Evolutionary conservation across 129 eudicot species (phyloP).

Genomic region (Apium graveolens): DNA sequence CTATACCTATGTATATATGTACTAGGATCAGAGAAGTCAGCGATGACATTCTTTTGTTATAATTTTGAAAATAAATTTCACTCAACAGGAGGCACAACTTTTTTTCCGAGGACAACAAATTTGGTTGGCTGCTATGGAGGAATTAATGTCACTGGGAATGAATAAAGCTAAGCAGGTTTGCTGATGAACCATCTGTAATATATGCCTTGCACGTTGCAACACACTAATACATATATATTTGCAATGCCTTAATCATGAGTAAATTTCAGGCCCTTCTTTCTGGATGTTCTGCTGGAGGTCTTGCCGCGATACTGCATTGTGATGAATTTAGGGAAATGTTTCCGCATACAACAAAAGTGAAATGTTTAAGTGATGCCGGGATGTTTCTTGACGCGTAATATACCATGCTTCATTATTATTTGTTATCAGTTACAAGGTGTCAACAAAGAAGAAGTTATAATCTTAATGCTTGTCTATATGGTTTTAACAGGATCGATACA

Average conservation of each 20-base stretch:
- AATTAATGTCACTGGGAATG: constrained; percentile 83
- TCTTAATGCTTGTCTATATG: background rate
- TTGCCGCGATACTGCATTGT: constrained; percentile 87
- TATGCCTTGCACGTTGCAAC: background rate
- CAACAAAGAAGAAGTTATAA: background rate
- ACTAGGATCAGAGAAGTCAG: background rate
- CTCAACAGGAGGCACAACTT: constrained; percentile 19
- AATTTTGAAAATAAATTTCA: background rate
- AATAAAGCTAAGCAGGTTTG: constrained; percentile 56
- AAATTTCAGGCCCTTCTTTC: constrained; percentile 77
- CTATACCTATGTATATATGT: background rate
- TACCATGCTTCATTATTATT: background rate
- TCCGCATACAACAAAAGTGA: constrained; percentile 59
- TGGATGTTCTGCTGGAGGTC: constrained; percentile 96
- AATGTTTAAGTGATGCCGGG: constrained; percentile 95
- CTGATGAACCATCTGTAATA: background rate
- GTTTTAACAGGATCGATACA: constrained; percentile 51
- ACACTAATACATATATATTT: background rate
- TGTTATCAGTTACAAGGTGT: background rate
- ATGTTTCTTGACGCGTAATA: constrained; percentile 81
- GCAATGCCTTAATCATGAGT: background rate
- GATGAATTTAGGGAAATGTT: constrained; percentile 61
- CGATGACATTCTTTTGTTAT: background rate
- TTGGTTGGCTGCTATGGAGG: constrained; percentile 74
- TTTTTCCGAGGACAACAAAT: constrained; percentile 88